Percentiles rank a stretch among this genome's conserved stretches.
phyloP scores from a whole-genome alignment of 371 early-diverging fungal species.

The Zopfochytrium polystomum region DNA sequence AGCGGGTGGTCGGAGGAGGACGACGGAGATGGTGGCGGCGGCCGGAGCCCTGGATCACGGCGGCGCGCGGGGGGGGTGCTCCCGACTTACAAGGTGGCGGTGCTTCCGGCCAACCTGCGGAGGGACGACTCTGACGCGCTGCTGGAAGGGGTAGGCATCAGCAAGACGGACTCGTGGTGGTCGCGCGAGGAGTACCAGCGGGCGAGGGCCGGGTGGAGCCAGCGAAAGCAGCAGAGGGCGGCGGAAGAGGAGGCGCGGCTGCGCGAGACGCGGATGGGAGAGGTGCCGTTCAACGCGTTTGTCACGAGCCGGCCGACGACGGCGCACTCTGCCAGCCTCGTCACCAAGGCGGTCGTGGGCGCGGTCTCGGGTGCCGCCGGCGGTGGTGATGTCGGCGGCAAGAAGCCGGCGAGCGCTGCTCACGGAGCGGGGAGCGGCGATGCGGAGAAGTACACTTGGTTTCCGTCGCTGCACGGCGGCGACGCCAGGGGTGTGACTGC shows the following conservation, averaged over 20 bases:
- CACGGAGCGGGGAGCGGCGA: no score
- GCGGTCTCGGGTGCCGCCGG: neutral
- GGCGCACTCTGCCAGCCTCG: neutral
- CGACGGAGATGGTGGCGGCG: neutral
- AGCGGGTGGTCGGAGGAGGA: neutral
- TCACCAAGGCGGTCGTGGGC: neutral
- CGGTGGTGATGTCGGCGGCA: neutral
- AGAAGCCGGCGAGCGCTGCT: no score
- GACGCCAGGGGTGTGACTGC: no score
- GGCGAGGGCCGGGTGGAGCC: constrained; percentile 12
- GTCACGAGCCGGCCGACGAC: constrained; percentile 14
- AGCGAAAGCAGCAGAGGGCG: neutral
- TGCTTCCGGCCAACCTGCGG: constrained; percentile 13
- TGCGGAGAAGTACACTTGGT: no score
- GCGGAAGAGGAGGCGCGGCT: neutral
- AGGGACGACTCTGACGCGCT: constrained; percentile 6
- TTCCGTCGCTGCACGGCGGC: no score
- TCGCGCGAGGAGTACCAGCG: constrained; percentile 17
- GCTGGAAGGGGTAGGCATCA: neutral
- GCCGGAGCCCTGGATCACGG: neutral
- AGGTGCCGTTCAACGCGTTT: constrained; percentile 20
- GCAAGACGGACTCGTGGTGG: constrained; percentile 23
- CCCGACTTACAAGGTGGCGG: constrained; percentile 22
- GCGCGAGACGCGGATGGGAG: constrained; percentile 1
- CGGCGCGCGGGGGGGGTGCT: constrained; percentile 7